Evolutionary conservation across 2,329 filamentous ascomycete species (phyloP), one percentile per base, ranked within the genome.

Genomic region (Trichoderma semiorbis): DNA sequence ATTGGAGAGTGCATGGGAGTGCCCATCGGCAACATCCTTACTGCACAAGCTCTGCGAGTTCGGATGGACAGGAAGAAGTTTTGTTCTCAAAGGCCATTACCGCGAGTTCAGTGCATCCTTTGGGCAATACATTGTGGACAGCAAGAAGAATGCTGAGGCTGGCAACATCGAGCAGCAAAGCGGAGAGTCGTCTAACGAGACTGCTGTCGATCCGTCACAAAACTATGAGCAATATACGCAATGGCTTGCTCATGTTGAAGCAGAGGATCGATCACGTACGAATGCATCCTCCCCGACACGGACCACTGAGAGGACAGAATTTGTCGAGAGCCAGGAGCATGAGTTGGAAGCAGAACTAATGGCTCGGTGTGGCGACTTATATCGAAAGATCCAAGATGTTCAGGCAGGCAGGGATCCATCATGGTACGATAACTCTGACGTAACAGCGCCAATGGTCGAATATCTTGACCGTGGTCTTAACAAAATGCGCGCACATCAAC

Each of bases 1-100:
- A 2, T 76, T 86, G 14, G 85, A 88, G 68, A 84, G 82, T 61
- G 75, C 83, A 1, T 85, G 84, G 82, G 86, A 88, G 72, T 87
- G 86, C 50, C 86, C 86, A 0, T 77, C 83, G 2, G 86, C 86
- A 3, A 81, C 83, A 16, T 78, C 82, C 0, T 75, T 89, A 3
- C 77, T 83, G 24, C 77, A 81, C 50, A 86, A 86, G 72, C 80
- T 89, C 67, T 83, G 79, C 64, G 76, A 77, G 18, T 81, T 83
- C 74, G 84, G 83, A 26, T 89, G 87, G 87, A 73, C 74, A 0
- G 87, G 87, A 2, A 83, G 84, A 53, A 85, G 82, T 72, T 88
- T 88, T 74, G 80, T 89, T 8, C 81, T 89, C 39, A 88, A 88
- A 75, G 87, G 87, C 0, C 85, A 87, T 68, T 89, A 86, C 75